These are phyloP conservation scores for Hanseniaspora jakobsenii DNA, from an alignment of 805 yeast species.

Conservation along the genomic window DNA sequence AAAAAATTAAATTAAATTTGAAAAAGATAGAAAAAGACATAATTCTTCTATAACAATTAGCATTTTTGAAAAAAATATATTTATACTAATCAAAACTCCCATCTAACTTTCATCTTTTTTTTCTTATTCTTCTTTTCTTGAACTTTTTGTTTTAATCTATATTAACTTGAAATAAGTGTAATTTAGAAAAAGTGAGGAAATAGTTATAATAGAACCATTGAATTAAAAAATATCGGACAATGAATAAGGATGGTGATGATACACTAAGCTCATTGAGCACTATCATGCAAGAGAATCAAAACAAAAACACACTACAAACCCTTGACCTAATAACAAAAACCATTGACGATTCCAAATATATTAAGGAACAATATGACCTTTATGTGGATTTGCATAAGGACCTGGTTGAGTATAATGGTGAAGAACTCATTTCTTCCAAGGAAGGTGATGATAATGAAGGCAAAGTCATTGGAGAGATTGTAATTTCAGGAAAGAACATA, in stretches of 20 bases:
- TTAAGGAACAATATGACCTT: slow-evolving; percentile 23
- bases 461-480: slow-evolving; percentile 25
- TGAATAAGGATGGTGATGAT: background rate
- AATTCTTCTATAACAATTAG: too few relatives aligned
- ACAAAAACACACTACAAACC: slow-evolving; percentile 3
- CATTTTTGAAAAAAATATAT: too few relatives aligned
- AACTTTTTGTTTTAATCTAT: too few relatives aligned
- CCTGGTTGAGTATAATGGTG: slow-evolving; percentile 14
- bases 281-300: slow-evolving; percentile 11
- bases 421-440: too few relatives aligned
- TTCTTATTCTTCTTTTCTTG: too few relatives aligned
- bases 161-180: too few relatives aligned
- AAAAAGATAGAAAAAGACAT: too few relatives aligned
- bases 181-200: too few relatives aligned
- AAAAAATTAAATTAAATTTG: too few relatives aligned
- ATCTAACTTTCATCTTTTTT: too few relatives aligned
- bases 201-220: too few relatives aligned
- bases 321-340: slow-evolving; percentile 3
- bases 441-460: slow-evolving; percentile 19
- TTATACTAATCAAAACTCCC: too few relatives aligned
- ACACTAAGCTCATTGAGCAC: background rate
- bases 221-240: background rate
- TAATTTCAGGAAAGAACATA: slow-evolving; percentile 21
- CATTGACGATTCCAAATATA: slow-evolving; percentile 18
- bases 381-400: slow-evolving; percentile 20